Base-by-base conservation (phyloP, 179 eudicot genomes). In the Amaranthus tricolor region DNA sequence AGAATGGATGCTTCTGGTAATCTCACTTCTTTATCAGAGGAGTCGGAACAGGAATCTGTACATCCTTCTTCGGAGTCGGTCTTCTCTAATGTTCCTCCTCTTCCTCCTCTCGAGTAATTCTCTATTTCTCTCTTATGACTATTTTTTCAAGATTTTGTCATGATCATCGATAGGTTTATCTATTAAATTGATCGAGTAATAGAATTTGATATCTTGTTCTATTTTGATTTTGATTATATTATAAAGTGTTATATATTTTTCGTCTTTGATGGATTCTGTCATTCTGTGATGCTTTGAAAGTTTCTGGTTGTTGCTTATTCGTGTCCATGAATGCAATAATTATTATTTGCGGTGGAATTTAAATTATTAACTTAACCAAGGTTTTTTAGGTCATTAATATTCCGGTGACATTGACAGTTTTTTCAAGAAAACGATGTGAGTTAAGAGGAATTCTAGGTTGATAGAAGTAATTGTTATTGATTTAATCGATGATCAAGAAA, bases 51-150 rank as follows among this genome's bases (percentile, higher is more conserved):
- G 5, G 45, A 68, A 50, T 49, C 56, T 0, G 14, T 40, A 19
- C n/a, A 73, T 40, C 58, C 74, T 50, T 54, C 71, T 16, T 76
- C 77, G 48, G 31, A 68, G n/a, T 85, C 90, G 43, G 88, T 83
- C 16, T 87, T 83, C 80, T 69, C 87, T 8, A 63, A 84, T 49
- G 62, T 74, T 19, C 87, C 90, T 51, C 79, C 63, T 76, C 90
- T 87, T 44, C 90, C 88, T 74, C 74, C 88, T 21, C 53, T 40
- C 47, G 87, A 70, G 90, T 87, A 77, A 74, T 52, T 68, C 59
- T 24, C 53, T 67, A 15, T 79, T 40, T 62, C 72, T 48, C 43
- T 40, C 5, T 48, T 15, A 11, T 40, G 2, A 14, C 7, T 14
- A 12, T 6, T 56, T 57, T 9, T 14, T 57, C 14, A 19, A 13